phyloP scores from a whole-genome alignment of 2,329 filamentous ascomycete species.

The Biscogniauxia sp. region DNA sequence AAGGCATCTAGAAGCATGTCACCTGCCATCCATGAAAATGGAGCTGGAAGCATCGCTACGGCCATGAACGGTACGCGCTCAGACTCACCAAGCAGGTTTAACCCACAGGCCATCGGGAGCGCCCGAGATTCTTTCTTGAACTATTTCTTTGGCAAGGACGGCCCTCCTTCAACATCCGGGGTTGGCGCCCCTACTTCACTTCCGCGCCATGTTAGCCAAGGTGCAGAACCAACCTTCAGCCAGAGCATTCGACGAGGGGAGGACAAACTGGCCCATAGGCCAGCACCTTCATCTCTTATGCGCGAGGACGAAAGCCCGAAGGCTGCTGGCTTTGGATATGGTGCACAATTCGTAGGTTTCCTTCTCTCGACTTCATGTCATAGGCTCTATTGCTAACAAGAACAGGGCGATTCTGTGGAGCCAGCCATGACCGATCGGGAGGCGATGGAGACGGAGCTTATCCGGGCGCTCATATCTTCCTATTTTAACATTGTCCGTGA shows the following conservation, averaged over 20 bases:
- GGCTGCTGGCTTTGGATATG: constrained; percentile 39
- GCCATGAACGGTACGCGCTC: constrained; percentile 66
- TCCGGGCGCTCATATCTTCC: constrained; percentile 91
- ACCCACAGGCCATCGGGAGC: constrained; percentile 56
- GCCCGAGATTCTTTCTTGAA: constrained; percentile 91
- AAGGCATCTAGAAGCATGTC: constrained; percentile 77
- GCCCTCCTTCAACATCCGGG: constrained; percentile 49
- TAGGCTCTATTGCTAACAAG: constrained; percentile 15
- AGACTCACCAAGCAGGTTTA: constrained; percentile 61
- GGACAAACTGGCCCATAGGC: constrained; percentile 54
- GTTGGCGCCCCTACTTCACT: constrained; percentile 39
- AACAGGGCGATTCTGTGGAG: constrained; percentile 62
- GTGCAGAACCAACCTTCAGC: constrained; percentile 75
- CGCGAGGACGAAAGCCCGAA: constrained; percentile 38
- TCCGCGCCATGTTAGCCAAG: constrained; percentile 72
- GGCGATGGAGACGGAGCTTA: constrained; percentile 95
- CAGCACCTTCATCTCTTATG: constrained; percentile 34
- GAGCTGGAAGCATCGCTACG: constrained; percentile 57
- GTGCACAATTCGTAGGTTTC: constrained; percentile 58
- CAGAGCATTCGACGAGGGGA: constrained; percentile 76
- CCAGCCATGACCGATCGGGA: constrained; percentile 93
- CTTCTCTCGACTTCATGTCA: constrained; percentile 3
- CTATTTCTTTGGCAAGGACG: constrained; percentile 98
- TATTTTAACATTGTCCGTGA: constrained; percentile 99
- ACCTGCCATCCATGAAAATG: constrained; percentile 71